Evolutionary conservation across 805 yeast genomes (phyloP).

Genomic region (Huiozyma naganishii): DNA sequence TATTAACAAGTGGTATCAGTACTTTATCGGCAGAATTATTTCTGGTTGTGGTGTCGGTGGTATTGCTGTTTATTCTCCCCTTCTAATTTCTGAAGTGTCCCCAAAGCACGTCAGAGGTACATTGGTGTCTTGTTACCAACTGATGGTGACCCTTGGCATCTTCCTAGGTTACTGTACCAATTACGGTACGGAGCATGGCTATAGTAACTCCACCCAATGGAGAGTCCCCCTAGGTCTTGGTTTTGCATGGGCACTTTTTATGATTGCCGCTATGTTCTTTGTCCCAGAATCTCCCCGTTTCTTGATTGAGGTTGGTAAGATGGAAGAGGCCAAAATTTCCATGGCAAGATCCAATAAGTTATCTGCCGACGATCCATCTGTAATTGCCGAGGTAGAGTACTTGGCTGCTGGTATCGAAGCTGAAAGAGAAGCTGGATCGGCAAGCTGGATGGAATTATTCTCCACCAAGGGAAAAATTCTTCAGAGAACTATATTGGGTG

Average conservation of each 20-base stretch:
- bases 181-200: constrained; percentile 45
- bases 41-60: constrained; percentile 75
- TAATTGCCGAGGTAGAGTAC: constrained; percentile 45
- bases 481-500: constrained; percentile 39
- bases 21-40: constrained; percentile 53
- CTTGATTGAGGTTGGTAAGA: constrained; percentile 42
- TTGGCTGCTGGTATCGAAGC: constrained; percentile 52
- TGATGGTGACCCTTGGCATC: constrained; percentile 62
- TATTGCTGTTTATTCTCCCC: constrained; percentile 64
- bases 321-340: constrained; percentile 54
- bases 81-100: constrained; percentile 59
- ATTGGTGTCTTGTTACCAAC: constrained; percentile 57
- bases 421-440: constrained; percentile 52
- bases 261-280: constrained; percentile 31
- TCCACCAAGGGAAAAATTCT: constrained; percentile 57
- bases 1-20: constrained; percentile 54
- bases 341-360: constrained; percentile 51
- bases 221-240: constrained; percentile 58
- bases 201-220: constrained; percentile 64
- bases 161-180: constrained; percentile 67
- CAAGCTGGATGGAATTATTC: constrained; percentile 55
- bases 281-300: constrained; percentile 72
- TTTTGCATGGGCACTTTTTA: constrained; percentile 35
- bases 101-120: constrained; percentile 67
- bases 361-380: constrained; percentile 41